Evolutionary conservation across 257 asterid species (phyloP).

Genomic region (Mitragyna speciosa): DNA sequence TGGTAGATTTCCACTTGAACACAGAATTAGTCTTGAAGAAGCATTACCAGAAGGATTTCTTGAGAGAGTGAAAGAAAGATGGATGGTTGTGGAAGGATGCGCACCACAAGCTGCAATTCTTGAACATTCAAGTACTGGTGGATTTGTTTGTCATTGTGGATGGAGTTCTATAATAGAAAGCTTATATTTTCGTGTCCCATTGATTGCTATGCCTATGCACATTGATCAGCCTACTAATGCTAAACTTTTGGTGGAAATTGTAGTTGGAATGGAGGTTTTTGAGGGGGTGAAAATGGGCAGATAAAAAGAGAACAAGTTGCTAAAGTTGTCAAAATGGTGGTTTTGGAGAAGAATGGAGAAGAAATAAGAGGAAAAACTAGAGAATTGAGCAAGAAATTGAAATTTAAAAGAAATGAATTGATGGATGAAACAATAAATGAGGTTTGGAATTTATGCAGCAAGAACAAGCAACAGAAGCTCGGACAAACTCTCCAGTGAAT

Average conservation of each 20-base stretch:
- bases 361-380: constrained; percentile 4
- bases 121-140: constrained; percentile 8
- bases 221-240: constrained; percentile 19
- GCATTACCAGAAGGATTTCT: constrained; percentile 24
- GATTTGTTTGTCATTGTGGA: constrained; percentile 26
- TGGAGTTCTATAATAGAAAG: constrained; percentile 23
- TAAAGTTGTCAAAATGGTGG: not conserved
- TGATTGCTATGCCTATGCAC: constrained; percentile 10
- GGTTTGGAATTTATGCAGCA: constrained; percentile 6
- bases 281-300: constrained; percentile 21
- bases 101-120: constrained; percentile 26
- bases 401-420: not conserved
- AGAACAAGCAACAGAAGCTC: not conserved
- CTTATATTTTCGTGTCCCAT: constrained; percentile 6
- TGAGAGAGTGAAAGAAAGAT: constrained; percentile 11
- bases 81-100: constrained; percentile 19
- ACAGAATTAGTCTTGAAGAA: not conserved
- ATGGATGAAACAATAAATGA: constrained; percentile 9
- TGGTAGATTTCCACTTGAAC: not conserved
- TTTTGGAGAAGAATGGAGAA: constrained; percentile 1
- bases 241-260: constrained; percentile 8
- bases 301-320: not conserved
- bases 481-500: too few relatives aligned
- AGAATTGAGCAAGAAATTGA: constrained; percentile 6
- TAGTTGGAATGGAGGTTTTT: constrained; percentile 1